phyloP scores from a whole-genome alignment of 768 basidiomycete species.

The Pisolithus albus region DNA sequence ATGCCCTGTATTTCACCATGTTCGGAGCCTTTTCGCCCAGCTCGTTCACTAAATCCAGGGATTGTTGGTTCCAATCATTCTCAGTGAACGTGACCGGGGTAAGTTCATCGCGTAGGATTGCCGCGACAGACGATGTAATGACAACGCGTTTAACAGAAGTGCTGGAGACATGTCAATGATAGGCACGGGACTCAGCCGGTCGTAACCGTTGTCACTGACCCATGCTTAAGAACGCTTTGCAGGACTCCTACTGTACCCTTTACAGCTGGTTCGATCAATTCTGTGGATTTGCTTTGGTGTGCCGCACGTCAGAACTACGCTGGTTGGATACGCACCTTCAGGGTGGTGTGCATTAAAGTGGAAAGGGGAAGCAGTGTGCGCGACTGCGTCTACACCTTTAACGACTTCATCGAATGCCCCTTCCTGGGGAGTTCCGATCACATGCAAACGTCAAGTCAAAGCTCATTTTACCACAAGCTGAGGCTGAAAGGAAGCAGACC shows the following conservation, averaged over 20 bases:
- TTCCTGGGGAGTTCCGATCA: conserved; percentile 28
- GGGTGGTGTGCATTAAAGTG: conserved; percentile 41
- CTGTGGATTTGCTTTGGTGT: conserved; percentile 24
- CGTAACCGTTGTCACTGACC: conserved; percentile 25
- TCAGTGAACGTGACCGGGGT: conserved; percentile 35
- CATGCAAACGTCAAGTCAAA: no score
- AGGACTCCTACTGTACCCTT: conserved; percentile 62
- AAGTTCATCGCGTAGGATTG: conserved; percentile 31
- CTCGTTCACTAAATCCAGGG: conserved; percentile 31
- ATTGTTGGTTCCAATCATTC: conserved; percentile 53
- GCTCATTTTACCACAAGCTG: background rate
- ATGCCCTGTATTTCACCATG: conserved; percentile 45
- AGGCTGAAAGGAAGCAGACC: conserved; percentile 23
- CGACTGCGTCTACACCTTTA: conserved; percentile 65
- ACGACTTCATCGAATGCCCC: conserved; percentile 77
- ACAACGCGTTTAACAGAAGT: conserved; percentile 59
- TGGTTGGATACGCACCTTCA: conserved; percentile 17
- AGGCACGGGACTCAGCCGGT: background rate
- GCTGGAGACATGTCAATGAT: conserved; percentile 4
- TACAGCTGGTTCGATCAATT: conserved; percentile 65
- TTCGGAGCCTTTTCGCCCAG: conserved; percentile 38
- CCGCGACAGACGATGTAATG: conserved; percentile 56
- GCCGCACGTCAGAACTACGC: background rate
- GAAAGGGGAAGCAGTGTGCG: conserved; percentile 64
- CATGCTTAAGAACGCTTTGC: conserved; percentile 48